These are phyloP conservation scores for Naegleria fowleri DNA, from an alignment of 208 protist species.

Conservation along the genomic window DNA sequence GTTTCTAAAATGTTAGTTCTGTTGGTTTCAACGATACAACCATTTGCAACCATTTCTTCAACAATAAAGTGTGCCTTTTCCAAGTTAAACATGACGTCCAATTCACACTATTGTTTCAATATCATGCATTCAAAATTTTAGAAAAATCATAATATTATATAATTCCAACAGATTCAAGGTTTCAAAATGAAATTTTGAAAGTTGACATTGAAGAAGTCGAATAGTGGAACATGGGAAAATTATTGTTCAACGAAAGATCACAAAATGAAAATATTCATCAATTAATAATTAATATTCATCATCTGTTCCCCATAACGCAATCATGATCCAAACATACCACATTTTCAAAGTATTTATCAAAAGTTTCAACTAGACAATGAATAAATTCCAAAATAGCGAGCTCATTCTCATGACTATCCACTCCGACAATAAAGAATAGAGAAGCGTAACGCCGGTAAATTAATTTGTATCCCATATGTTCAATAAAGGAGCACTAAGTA, in stretches of 20 bases:
- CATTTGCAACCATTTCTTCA: conserved; percentile 80
- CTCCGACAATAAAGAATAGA: conserved; percentile 89
- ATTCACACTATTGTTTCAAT: conserved; percentile 75
- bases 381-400: conserved; percentile 83
- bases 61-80: conserved; percentile 85
- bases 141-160: conserved; percentile 24
- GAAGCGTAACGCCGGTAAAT: conserved; percentile 87
- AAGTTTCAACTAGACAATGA: conserved; percentile 79
- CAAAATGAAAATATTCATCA: too few relatives aligned
- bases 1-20: conserved; percentile 60
- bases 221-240: too few relatives aligned
- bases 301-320: too few relatives aligned
- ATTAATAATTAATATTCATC: too few relatives aligned
- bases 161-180: too few relatives aligned
- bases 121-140: conserved; percentile 54
- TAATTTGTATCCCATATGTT: conserved; percentile 78
- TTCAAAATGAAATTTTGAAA: too few relatives aligned
- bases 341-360: conserved; percentile 68
- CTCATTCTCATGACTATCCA: conserved; percentile 73
- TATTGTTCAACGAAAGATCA: too few relatives aligned
- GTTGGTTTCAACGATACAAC: conserved; percentile 76
- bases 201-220: too few relatives aligned
- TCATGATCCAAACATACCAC: conserved; percentile 31
- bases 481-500: conserved; percentile 80
- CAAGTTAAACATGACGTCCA: conserved; percentile 86